These are phyloP conservation scores for Hevea brasiliensis DNA, from an alignment of 345 rosid species.

Conservation along the genomic window DNA sequence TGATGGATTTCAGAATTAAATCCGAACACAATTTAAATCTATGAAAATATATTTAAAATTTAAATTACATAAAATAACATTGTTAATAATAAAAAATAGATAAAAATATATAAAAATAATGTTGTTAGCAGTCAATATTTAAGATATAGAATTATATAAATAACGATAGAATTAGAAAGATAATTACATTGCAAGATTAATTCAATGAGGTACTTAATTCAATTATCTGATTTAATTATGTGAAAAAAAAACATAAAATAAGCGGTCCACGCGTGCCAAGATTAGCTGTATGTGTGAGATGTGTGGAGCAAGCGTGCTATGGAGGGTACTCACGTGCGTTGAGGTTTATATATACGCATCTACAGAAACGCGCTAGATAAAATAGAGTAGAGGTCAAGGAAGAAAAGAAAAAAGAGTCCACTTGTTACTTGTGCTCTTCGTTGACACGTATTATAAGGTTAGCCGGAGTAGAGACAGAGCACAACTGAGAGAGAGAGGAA, in stretches of 20 bases:
- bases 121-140: too few species aligned
- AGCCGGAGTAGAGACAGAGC: conserved; percentile 22
- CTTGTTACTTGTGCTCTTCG: conserved; percentile 13
- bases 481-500: not conserved
- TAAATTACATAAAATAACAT: too few species aligned
- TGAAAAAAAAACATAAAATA: not conserved
- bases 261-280: conserved; percentile 62
- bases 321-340: conserved; percentile 58
- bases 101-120: too few species aligned
- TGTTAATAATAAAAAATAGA: too few species aligned
- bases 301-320: conserved; percentile 46
- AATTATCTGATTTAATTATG: not conserved
- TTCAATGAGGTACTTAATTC: too few species aligned
- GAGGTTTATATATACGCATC: conserved; percentile 43
- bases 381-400: conserved; percentile 24
- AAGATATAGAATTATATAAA: too few species aligned
- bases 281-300: conserved; percentile 27
- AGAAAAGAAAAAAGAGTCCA: conserved; percentile 4
- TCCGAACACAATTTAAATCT: too few species aligned
- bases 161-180: too few species aligned
- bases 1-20: too few species aligned
- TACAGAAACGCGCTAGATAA: conserved; percentile 14
- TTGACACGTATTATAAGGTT: not conserved
- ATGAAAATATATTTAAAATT: too few species aligned
- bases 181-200: too few species aligned